These are phyloP conservation scores for Zopfia rhizophila DNA, from an alignment of 2,329 filamentous ascomycete species.

Conservation along the genomic window DNA sequence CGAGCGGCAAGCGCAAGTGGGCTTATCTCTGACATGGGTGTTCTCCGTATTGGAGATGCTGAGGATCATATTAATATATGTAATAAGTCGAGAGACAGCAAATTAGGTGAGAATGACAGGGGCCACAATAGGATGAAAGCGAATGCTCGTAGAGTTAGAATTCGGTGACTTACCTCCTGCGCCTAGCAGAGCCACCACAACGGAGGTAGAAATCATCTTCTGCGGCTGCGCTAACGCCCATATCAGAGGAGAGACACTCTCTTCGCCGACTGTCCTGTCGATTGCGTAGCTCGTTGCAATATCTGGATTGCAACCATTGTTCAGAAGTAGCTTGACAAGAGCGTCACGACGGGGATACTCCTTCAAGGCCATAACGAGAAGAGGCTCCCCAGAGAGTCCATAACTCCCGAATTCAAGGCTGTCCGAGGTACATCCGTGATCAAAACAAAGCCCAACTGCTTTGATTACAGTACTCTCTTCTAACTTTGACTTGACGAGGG, in stretches of 20 bases:
- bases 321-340: constrained; percentile 32
- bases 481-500: constrained; percentile 64
- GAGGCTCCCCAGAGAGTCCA: constrained; percentile 23
- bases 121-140: no score
- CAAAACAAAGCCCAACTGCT: constrained; percentile 65
- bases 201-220: constrained; percentile 68
- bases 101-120: no score
- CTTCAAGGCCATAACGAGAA: constrained; percentile 37
- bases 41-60: constrained; percentile 68
- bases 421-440: constrained; percentile 52
- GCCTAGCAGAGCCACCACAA: constrained; percentile 68
- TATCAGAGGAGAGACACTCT: constrained; percentile 66
- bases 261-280: constrained; percentile 61
- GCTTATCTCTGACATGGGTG: constrained; percentile 63
- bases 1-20: constrained; percentile 70
- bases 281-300: constrained; percentile 57
- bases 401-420: constrained; percentile 25
- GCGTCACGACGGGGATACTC: constrained; percentile 36
- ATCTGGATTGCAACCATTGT: constrained; percentile 49
- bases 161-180: constrained; percentile 52
- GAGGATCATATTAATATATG: no score
- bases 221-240: constrained; percentile 72
- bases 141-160: no score
- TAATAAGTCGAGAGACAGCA: no score
- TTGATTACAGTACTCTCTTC: constrained; percentile 58